Evolutionary conservation across 1,139 yeast species (phyloP).

Genomic region (Pichia sp.): DNA sequence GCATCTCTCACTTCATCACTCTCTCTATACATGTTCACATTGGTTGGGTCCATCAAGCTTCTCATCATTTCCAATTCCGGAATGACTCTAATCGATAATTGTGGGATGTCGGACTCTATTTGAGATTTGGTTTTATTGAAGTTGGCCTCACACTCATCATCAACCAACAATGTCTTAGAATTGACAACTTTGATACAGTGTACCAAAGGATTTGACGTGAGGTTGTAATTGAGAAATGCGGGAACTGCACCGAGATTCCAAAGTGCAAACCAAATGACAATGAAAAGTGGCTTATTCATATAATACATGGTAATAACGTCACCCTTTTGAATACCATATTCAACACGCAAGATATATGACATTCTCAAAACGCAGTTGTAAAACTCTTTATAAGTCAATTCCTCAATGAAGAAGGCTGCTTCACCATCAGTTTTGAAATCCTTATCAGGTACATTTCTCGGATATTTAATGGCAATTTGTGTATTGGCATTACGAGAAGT

Average conservation of each 20-base stretch:
- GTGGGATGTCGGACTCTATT: slow-evolving; percentile 33
- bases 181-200: slow-evolving; percentile 74
- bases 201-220: slow-evolving; percentile 63
- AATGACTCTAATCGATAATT: slow-evolving; percentile 35
- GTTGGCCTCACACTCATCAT: slow-evolving; percentile 50
- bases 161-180: slow-evolving; percentile 64
- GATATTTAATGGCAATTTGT: slow-evolving; percentile 18
- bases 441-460: slow-evolving; percentile 13
- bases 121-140: slow-evolving; percentile 47
- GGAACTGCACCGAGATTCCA: slow-evolving; percentile 94
- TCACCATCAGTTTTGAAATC: slow-evolving; percentile 32
- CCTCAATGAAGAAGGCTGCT: slow-evolving; percentile 51
- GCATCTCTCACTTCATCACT: slow-evolving; percentile 50
- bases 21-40: slow-evolving; percentile 38
- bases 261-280: slow-evolving; percentile 74
- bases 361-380: slow-evolving; percentile 59
- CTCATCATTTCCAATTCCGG: slow-evolving; percentile 44
- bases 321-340: slow-evolving; percentile 57
- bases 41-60: slow-evolving; percentile 34
- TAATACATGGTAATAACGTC: slow-evolving; percentile 74
- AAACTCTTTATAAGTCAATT: slow-evolving; percentile 60
- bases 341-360: slow-evolving; percentile 55
- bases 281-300: slow-evolving; percentile 77
- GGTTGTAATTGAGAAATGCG: slow-evolving; percentile 78
- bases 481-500: slow-evolving; percentile 2